Base-by-base conservation (phyloP, 176 grass and related monocot genomes). In the Otatea glauca region DNA sequence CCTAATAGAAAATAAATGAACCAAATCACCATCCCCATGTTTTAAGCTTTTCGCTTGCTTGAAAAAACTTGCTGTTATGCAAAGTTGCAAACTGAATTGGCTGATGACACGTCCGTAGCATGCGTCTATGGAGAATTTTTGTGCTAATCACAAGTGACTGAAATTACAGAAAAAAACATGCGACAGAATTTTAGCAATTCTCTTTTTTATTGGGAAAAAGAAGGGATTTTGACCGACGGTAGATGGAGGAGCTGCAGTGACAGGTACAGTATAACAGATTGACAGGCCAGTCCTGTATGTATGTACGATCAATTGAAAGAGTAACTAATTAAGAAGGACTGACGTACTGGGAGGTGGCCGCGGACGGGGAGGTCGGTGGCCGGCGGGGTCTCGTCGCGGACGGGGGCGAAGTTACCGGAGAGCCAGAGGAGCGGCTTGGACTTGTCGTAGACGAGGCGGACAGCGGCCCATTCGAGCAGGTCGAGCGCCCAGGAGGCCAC, bases 391-490 rank as follows among this genome's bases (percentile, higher is more conserved):
- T 98, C 95, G 25, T 95, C 67, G 2, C 13, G 48, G 25, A 95
- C 87, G 41, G 95, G 95, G 43, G 85, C 92, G 80, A 93, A 98
- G 81, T 95, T 98, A 68, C 91, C 95, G 74, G 91, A 88, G 76
- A 98, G 95, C 83, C 92, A 98, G 77, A 90, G 87, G 56, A 98
- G 79, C 12, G 91, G 89, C 82, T 84, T 65, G 77, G 87, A 65
- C 25, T 82, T 76, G 72, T 90, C 91, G 80, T 93, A 61, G 82
- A 76, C 88, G 66, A 98, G 86, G 72, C 74, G 82, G 15, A 98
- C 95, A 74, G 72, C 38, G 41, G 78, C 20, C 47, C 78, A 83
- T 89, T 95, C 95, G 29, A 98, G 77, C 80, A 93, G 43, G 60
- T 98, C 91, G 9, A 98, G 78, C 50, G 90, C 83, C 92, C 85